phyloP scores from a whole-genome alignment of 345 rosid species.

The Garcia nutans region DNA sequence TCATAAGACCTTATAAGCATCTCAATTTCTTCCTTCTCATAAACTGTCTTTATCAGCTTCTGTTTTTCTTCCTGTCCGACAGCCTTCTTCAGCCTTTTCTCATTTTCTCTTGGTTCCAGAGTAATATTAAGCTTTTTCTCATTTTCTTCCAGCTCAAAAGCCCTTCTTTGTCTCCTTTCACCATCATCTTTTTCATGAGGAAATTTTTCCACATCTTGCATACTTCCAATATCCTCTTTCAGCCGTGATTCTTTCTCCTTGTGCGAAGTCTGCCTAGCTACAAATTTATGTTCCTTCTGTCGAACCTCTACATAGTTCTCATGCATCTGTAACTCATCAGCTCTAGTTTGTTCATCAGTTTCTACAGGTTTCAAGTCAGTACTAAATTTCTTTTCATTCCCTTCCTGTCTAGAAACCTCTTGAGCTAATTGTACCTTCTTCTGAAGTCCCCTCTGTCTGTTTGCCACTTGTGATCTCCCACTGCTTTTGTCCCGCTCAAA shows the following conservation, averaged over 20 bases:
- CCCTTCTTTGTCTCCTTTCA: slow-evolving; percentile 1
- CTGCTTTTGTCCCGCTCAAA: slow-evolving; percentile 19
- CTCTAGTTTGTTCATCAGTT: slow-evolving; percentile 33
- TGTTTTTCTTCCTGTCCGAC: not conserved
- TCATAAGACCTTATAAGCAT: not conserved
- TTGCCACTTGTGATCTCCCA: slow-evolving; percentile 32
- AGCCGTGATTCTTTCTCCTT: slow-evolving; percentile 28
- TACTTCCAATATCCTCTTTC: slow-evolving; percentile 28
- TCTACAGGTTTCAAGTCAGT: slow-evolving; percentile 31
- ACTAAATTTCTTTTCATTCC: slow-evolving; percentile 35
- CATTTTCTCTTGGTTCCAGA: slow-evolving; percentile 14
- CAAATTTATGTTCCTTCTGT: slow-evolving; percentile 31
- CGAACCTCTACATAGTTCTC: slow-evolving; percentile 37
- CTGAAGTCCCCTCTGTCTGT: slow-evolving; percentile 29
- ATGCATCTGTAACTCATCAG: slow-evolving; percentile 32
- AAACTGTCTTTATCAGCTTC: too few species aligned
- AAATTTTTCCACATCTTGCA: slow-evolving; percentile 24
- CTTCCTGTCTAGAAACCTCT: slow-evolving; percentile 39
- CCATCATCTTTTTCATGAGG: not conserved
- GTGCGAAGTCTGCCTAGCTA: slow-evolving; percentile 29
- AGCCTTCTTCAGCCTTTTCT: slow-evolving; percentile 27
- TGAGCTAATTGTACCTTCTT: slow-evolving; percentile 38
- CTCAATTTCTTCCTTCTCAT: too few species aligned
- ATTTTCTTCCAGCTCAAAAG: slow-evolving; percentile 9
- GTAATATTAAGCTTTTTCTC: slow-evolving; percentile 2